phyloP scores from a whole-genome alignment of 768 basidiomycete species.

The Tylopilus rubrobrunneus region DNA sequence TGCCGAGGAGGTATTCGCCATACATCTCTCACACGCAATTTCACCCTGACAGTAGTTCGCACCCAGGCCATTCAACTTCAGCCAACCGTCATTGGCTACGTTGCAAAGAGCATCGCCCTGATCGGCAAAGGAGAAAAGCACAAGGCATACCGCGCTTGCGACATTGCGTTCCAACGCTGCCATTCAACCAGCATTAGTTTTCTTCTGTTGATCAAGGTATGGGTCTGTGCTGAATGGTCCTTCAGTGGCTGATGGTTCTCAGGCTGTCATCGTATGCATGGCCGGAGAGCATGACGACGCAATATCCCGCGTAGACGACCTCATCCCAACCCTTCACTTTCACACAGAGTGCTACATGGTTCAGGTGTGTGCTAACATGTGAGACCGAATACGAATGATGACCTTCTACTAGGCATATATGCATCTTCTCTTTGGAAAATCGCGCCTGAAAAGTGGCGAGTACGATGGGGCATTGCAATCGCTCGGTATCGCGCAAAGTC shows the following conservation, averaged over 20 bases:
- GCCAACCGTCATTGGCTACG: background rate
- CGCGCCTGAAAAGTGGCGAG: background rate
- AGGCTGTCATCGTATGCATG: background rate
- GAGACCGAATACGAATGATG: too few species aligned
- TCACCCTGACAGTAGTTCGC: background rate
- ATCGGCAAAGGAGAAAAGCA: background rate
- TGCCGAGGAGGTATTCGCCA: background rate
- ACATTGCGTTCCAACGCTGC: background rate
- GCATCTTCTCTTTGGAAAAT: background rate
- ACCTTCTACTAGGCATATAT: constrained; percentile 1
- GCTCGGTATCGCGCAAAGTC: background rate
- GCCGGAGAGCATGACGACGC: background rate
- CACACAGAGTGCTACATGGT: background rate
- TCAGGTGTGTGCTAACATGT: background rate
- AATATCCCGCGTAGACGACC: background rate
- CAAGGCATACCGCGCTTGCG: background rate
- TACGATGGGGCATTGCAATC: background rate
- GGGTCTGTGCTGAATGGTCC: background rate
- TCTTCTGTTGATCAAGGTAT: constrained; percentile 6
- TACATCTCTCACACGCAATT: too few species aligned
- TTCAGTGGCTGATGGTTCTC: background rate
- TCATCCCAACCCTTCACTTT: background rate
- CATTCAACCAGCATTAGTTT: background rate
- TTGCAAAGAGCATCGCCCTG: background rate
- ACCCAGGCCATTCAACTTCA: background rate